Evolutionary conservation across 1,284 basidiomycete genomes (phyloP), one percentile per base, ranked within the genome.

Genomic region (Ustilago loliicola): DNA sequence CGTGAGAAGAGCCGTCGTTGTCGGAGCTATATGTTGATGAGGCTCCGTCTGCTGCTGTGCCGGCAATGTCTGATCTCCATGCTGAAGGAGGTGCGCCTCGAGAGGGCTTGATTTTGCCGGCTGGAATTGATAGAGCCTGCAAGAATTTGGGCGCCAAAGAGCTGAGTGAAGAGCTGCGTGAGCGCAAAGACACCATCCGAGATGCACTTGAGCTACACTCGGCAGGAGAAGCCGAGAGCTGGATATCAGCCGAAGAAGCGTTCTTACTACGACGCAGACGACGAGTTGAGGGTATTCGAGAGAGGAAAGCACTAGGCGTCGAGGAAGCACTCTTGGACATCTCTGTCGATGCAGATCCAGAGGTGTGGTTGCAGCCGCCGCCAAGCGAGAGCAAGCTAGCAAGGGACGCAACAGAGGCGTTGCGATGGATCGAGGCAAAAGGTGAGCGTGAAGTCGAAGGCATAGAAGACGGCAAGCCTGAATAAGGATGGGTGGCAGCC

Each of bases 21-120:
- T 72, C 70, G 2, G 70, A 72, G 40, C 70, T 72, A 50, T 60
- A 63, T 19, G 47, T 34, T 0, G 63, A 55, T 6, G 70, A 66
- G 5, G 36, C 56, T 2, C 48, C 55, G 19, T 38, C 45, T 30
- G 30, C 17, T 11, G 30, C 56, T 34, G 42, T 11, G 7, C 23
- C n/a, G 19, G 55, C 30, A 0, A 47, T 36, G 36, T 68, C 71
- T 1, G 58, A 30, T 47, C 40, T 50, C 65, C 65, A 73, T 2
- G 67, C 67, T 32, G 61, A 68, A 8, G 71, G 62, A 19, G 69
- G 69, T 9, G 71, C 66, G 15, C 36, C 42, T 7, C 27, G 48
- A 5, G 55, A 32, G 13, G 25, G 19, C 40, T 38, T 64, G 25
- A 1, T 11, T 50, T 63, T 63, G 47, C 40, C 25, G 7, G 48